These are phyloP conservation scores for Coemansia erecta DNA, from an alignment of 192 early-diverging fungal genomes.

Conservation along the genomic window DNA sequence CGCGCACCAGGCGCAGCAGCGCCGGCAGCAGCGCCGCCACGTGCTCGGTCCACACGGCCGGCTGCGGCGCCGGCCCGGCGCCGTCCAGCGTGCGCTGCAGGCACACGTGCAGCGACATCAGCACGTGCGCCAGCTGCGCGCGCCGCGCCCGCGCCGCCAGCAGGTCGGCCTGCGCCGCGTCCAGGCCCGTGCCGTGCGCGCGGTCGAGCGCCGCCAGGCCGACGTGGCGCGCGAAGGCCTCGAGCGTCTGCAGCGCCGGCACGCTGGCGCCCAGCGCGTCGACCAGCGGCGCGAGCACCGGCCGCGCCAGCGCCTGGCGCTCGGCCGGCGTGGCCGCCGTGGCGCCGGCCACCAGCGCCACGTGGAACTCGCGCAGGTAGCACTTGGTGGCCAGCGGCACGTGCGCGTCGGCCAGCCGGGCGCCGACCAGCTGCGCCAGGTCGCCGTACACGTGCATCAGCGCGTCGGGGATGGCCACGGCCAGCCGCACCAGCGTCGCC, in stretches of 20 bases:
- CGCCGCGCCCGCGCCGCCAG: constrained; percentile 16
- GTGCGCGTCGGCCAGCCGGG: constrained; percentile 14
- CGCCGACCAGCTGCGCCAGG: constrained; percentile 32
- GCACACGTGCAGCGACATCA: constrained; percentile 33
- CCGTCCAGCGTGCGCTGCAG: constrained; percentile 33
- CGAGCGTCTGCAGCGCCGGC: constrained; percentile 29
- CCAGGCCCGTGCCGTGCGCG: not conserved
- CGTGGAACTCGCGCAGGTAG: constrained; percentile 41
- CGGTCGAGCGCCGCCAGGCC: constrained; percentile 31
- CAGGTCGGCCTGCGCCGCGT: not conserved
- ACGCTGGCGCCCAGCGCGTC: constrained; percentile 18
- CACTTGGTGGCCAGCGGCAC: constrained; percentile 27
- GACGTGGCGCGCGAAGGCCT: constrained; percentile 20
- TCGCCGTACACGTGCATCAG: constrained; percentile 43
- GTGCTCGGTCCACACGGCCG: constrained; percentile 40
- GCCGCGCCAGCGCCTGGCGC: constrained; percentile 34
- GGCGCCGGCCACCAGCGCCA: constrained; percentile 38
- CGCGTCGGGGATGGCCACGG: constrained; percentile 36
- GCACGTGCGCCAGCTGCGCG: constrained; percentile 8
- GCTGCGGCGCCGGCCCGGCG: constrained; percentile 6
- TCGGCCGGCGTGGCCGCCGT: constrained; percentile 16
- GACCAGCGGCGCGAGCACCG: constrained; percentile 35
- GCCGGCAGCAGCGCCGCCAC: constrained; percentile 18
- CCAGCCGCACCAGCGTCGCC: constrained; percentile 37
- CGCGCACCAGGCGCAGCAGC: constrained; percentile 24